Conservation (phyloP, 768 basidiomycete species). For the Termitomyces sp. region DNA sequence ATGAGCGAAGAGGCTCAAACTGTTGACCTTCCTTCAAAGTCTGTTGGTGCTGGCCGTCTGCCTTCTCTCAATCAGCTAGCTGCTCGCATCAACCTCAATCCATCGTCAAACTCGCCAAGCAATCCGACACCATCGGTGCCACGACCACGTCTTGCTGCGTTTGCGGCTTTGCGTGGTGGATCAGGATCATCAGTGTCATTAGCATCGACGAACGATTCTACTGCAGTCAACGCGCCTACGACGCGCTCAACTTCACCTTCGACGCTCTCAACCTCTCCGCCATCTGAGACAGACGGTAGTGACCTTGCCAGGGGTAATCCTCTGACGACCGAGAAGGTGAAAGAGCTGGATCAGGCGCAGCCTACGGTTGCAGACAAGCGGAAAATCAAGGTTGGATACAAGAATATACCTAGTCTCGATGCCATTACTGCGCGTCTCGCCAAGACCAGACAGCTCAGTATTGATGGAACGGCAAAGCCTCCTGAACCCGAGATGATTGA, state of each 20-base stretch:
- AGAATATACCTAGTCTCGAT: conserved; percentile 83
- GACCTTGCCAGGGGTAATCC: conserved; percentile 36
- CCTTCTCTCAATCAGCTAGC: conserved; percentile 81
- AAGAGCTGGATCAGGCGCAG: conserved; percentile 60
- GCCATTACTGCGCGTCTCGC: conserved; percentile 78
- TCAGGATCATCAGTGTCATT: conserved; percentile 49
- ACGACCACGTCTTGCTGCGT: conserved; percentile 72
- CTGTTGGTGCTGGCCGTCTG: conserved; percentile 32
- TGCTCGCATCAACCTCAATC: conserved; percentile 59
- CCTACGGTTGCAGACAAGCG: conserved; percentile 24
- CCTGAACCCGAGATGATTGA: conserved; percentile 76
- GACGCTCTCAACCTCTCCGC: conserved; percentile 38
- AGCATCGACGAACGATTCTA: conserved; percentile 55
- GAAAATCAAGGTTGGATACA: conserved; percentile 60
- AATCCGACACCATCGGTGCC: conserved; percentile 26
- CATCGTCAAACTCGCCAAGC: conserved; percentile 19
- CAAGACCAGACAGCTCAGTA: conserved; percentile 59
- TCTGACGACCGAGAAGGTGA: conserved; percentile 61
- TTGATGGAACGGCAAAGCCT: conserved; percentile 61
- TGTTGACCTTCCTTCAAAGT: conserved; percentile 12
- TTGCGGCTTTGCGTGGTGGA: conserved; percentile 58
- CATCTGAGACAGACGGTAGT: conserved; percentile 33
- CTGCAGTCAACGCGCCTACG: conserved; percentile 57
- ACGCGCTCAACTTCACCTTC: conserved; percentile 68
- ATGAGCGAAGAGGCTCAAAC: conserved; percentile 16